Base-by-base conservation (phyloP, 768 basidiomycete genomes). In the Lenzites betulinus region DNA sequence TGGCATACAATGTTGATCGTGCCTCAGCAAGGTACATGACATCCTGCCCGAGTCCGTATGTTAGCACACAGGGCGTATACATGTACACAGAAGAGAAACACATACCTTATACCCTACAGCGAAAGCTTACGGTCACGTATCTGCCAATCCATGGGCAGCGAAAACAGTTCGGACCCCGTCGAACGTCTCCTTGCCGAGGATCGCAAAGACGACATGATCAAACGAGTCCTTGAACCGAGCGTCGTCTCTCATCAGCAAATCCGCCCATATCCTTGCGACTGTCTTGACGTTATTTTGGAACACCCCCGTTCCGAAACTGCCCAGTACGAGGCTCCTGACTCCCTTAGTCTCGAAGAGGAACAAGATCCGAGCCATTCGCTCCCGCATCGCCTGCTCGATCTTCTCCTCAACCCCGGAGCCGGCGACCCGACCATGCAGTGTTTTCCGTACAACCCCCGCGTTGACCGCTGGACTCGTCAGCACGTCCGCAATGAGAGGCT, bases 241-340 rank as follows among this genome's bases (percentile, higher is more conserved):
- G 1, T 74, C 77, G 6, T 78, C 73, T 2, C 69, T 73, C 3
- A 73, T 73, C 44, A 92, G 72, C 28, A 89, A 72, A 54, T 89
- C 84, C 46, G 78, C 81, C 86, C 90, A 92, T 44, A 87, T 78
- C 35, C 70, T 73, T 6, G 87, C 89, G 16, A 92, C 79, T 51
- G 79, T 74, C 42, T 73, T 68, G 23, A 89, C 81, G 35, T 79
- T 75, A 71, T 92, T 92, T 56, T 77, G 77, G 73, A 91, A 92
- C 2, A 88, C 89, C 2, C 90, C 90, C 1, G 90, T 91, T 13
- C 90, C 90, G 70, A 89, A 92, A 65, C 85, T 85, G 33, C 90
- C 90, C 28, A 92, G 74, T 0, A 92, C 84, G 49, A 92, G 62
- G 65, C 84, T 78, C 67, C 75, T 78, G 18, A 80, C 81, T 18